Base-by-base conservation (phyloP, 2,329 filamentous ascomycete genomes). In the Fusarium tanahbumbuense region DNA sequence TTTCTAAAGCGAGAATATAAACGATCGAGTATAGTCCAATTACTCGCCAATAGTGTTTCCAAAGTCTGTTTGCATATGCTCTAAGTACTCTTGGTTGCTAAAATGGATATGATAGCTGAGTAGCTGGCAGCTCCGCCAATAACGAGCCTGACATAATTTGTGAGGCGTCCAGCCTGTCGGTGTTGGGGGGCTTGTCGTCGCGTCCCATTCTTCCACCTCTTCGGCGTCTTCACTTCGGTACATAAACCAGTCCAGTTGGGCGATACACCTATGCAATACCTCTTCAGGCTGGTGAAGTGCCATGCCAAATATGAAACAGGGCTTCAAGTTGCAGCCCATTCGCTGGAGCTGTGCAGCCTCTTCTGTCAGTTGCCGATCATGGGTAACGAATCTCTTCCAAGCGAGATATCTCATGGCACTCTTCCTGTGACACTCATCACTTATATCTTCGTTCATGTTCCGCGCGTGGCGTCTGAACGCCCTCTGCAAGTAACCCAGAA, bases 261-360 rank as follows among this genome's bases (percentile, higher is more conserved):
- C 5, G 32, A 34, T 34, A 10, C 8, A 18, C 32, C 3, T 9
- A n/a, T 37, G 6, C 10, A 37, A 37, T n/a, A 7, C 34, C 18
- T n/a, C 34, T 6, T 6, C 11, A n/a, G 34, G 34, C 18, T 37
- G 34, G 18, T 37, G 18, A 37, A 37, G 18, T 13, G 48, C 22
- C 16, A 27, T 50, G 25, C 58, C 64, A 18, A 68, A 64, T 16
- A 68, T 50, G 3, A 55, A 27, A 22, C 58, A 59, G 6, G 44
- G 53, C 13, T 55, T 37, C 25, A 64, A 2, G 9, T 42, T 8
- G 13, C 45, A 18, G 3, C 30, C 30, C 34, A 2, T 11, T 11
- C 18, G 34, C 18, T 2, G 34, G 18, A n/a, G 5, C 34, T n/a
- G 0, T 37, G 11, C 34, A n/a, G n/a, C 10, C 18, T 4, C 6